Evolutionary conservation across 2,329 filamentous ascomycete species (phyloP).

Genomic region (Thyridium curvatum): DNA sequence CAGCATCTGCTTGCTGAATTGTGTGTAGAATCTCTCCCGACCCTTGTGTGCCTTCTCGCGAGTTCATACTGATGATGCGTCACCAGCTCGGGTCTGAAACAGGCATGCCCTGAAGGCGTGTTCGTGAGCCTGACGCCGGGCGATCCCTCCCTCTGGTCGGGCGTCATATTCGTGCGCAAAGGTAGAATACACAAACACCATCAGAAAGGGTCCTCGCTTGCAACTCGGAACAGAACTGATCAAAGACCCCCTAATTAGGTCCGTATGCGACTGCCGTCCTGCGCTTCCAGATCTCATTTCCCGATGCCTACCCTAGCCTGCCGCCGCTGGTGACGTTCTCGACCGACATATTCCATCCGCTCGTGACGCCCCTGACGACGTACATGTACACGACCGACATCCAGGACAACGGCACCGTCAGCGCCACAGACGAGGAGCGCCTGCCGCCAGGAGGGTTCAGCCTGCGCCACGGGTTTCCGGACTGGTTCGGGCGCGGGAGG

Average conservation of each 20-base stretch:
- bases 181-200: constrained; percentile 44
- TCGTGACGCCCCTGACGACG: constrained; percentile 88
- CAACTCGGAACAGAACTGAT: constrained; percentile 7
- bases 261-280: constrained; percentile 84
- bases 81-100: constrained; percentile 68
- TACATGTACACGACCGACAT: constrained; percentile 85
- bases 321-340: constrained; percentile 83
- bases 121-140: constrained; percentile 81
- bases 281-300: constrained; percentile 86
- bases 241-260: constrained; percentile 43
- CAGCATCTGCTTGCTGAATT: constrained; percentile 79
- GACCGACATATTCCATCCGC: constrained; percentile 90
- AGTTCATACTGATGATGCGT: constrained; percentile 15
- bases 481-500: constrained; percentile 69
- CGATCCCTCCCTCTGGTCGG: constrained; percentile 77
- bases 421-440: constrained; percentile 75
- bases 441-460: constrained; percentile 87
- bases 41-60: constrained; percentile 1
- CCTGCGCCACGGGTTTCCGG: constrained; percentile 81
- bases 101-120: constrained; percentile 77
- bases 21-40: constrained; percentile 40
- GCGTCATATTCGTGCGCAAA: constrained; percentile 85
- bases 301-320: constrained; percentile 68
- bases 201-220: neutral
- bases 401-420: constrained; percentile 69